Base-by-base conservation (phyloP, 2,329 filamentous ascomycete genomes). In the Annulohypoxylon truncatum region DNA sequence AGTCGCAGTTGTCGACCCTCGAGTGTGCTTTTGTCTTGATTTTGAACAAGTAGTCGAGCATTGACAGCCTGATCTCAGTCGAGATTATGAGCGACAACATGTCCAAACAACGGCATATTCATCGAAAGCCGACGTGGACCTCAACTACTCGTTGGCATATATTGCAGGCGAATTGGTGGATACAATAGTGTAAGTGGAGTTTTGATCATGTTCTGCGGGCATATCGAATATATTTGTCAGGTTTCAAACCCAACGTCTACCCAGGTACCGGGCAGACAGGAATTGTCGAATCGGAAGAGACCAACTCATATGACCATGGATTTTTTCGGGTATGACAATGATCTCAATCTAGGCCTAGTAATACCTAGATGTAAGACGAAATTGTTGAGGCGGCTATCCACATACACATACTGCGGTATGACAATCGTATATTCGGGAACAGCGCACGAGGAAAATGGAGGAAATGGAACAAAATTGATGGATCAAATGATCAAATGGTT, bases 341-440 rank as follows among this genome's bases (percentile, higher is more conserved):
- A 33, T 51, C 24, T 52, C 38, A 46, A 47, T 42, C 55, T 42
- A 63, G 31, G 28, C 54, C 55, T 46, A 22, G 42, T 26, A 22
- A 22, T 46, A 46, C 42, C 42, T 46, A 46, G 22, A 46, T 18
- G 54, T 65, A 60, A 38, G 50, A 69, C 64, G 61, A 58, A 50
- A 48, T 54, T 64, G 52, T 64, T 63, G 61, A 65, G 51, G 58
- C 67, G 58, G 64, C 58, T 55, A 42, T 63, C 58, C 38, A 50
- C 60, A 65, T 62, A 53, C 18, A 8, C 38, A 42, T 42, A 31
- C 20, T 50, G 48, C 42, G 57, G 47, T 56, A 53, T 55, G 56
- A 53, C 57, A 55, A 22, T 33, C 44, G 40, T 61, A 47, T 62
- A 44, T 65, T 65, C 61, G 65, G 59, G 33, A 56, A 46, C 52